Base-by-base conservation (phyloP, 202 grass and related monocot species). In the Setaria viridis region DNA sequence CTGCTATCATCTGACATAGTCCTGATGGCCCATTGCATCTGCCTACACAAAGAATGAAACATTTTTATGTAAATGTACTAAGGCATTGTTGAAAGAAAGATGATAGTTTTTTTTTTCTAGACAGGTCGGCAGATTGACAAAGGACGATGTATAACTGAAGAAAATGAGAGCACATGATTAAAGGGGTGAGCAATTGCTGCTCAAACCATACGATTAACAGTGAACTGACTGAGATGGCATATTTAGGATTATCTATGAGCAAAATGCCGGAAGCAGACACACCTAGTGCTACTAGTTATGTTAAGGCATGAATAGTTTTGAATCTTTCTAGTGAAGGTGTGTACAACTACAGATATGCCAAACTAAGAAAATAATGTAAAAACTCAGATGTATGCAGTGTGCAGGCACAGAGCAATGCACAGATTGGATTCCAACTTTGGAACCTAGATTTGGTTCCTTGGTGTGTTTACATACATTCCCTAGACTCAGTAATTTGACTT, bases 1-100 rank as follows among this genome's bases (percentile, higher is more conserved):
- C 54, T 8, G 60, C 57, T 85, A 54, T 78, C 86, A 6, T 94
- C 90, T 37, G 66, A 48, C 79, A 91, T 78, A 65, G 89, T 91
- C 29, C 71, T 86, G 11, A 95, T 80, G 62, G 71, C 67, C 87
- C 85, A 94, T 83, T 64, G 85, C 79, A 78, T 57, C 72, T 16
- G 49, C 87, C 95, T 97, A 74, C 56, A 77, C 70, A 74, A 67
- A 85, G 39, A 82, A 58, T 35, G 54, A 75, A 80, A 6, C 11
- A 79, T 3, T 76, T 83, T 21, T 15, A 73, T 74, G 59, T 13
- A 50, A 35, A 67, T 76, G n/a, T 7, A 53, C 1, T 2, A 33
- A 19, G 5, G 3, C 58, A 80, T 62, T 43, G 39, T 60, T 54
- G 16, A 58, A 74, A 67, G 8, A 81, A 81, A 77, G 21, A 25